Evolutionary conservation across 2,329 filamentous ascomycete species (phyloP).

Genomic region (Stemphylium lycopersici): DNA sequence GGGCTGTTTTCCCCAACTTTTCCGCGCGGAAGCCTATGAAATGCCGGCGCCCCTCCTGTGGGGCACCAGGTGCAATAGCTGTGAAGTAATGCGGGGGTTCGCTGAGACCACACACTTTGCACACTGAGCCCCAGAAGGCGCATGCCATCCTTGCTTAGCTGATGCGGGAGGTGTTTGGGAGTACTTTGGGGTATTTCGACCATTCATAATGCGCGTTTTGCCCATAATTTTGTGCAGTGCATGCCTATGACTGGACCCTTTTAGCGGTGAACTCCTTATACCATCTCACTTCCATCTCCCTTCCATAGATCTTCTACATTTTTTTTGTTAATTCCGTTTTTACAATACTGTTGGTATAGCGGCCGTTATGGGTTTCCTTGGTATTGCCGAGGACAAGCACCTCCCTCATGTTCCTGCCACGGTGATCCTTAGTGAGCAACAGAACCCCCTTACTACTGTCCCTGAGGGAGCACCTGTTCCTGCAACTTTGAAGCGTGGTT

Average conservation of each 20-base stretch:
- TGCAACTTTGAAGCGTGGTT: constrained; percentile 40
- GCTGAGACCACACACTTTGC: constrained; percentile 15
- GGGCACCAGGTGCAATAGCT: constrained; percentile 13
- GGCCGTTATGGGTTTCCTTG: constrained; percentile 42
- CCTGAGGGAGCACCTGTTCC: constrained; percentile 17
- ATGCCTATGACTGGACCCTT: not conserved
- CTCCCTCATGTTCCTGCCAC: constrained; percentile 44
- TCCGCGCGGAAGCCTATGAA: constrained; percentile 2
- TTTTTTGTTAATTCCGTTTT: not conserved
- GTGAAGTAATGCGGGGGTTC: constrained; percentile 12
- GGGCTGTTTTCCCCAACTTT: constrained; percentile 15
- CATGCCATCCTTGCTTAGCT: constrained; percentile 7
- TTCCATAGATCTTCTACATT: not conserved
- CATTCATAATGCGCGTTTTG: constrained; percentile 14
- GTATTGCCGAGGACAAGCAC: constrained; percentile 41
- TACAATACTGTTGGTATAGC: not conserved
- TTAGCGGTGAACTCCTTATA: not conserved
- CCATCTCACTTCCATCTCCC: not conserved
- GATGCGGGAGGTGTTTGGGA: not conserved
- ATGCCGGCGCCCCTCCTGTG: constrained; percentile 17
- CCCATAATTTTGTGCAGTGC: not conserved
- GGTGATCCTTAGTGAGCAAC: constrained; percentile 39
- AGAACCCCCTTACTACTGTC: constrained; percentile 9
- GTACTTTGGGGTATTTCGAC: constrained; percentile 7
- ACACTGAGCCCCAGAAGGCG: constrained; percentile 8